Percentiles rank a stretch among this genome's conserved stretches.
Evolutionary conservation across 129 eudicot species (phyloP).

Genomic region (Rutidosis leptorrhynchoides): DNA sequence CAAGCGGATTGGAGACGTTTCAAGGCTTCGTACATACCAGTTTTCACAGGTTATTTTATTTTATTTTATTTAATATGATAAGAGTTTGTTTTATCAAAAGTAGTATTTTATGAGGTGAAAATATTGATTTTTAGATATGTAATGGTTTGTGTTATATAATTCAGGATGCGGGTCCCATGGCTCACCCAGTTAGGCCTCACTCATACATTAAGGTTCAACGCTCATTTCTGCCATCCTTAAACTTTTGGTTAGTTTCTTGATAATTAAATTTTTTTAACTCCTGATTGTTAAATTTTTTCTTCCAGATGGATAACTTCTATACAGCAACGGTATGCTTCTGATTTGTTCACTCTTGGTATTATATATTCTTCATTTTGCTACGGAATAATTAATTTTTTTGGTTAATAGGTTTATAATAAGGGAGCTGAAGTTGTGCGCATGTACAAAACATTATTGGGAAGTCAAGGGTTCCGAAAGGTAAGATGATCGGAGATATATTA

Average conservation of each 20-base stretch:
- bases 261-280: neutral
- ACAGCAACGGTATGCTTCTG: conserved; percentile 76
- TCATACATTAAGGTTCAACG: conserved; percentile 78
- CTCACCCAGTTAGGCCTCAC: conserved; percentile 98
- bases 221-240: neutral
- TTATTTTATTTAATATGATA: neutral
- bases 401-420: conserved; percentile 79
- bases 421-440: conserved; percentile 98
- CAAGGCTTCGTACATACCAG: conserved; percentile 77
- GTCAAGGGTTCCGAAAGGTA: conserved; percentile 86
- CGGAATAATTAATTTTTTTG: conserved; percentile 14
- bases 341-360: neutral
- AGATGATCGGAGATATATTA: conserved; percentile 16
- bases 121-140: neutral
- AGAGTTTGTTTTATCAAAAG: neutral
- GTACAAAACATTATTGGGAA: conserved; percentile 89
- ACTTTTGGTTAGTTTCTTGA: conserved; percentile 9
- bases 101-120: neutral
- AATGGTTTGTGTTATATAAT: neutral
- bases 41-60: conserved; percentile 82
- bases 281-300: neutral
- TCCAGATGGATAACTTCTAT: conserved; percentile 97
- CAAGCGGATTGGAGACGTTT: conserved; percentile 87
- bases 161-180: conserved; percentile 99
- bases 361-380: neutral